Evolutionary conservation across 805 yeast genomes (phyloP).

Genomic region (Pichia pseudocactophila): DNA sequence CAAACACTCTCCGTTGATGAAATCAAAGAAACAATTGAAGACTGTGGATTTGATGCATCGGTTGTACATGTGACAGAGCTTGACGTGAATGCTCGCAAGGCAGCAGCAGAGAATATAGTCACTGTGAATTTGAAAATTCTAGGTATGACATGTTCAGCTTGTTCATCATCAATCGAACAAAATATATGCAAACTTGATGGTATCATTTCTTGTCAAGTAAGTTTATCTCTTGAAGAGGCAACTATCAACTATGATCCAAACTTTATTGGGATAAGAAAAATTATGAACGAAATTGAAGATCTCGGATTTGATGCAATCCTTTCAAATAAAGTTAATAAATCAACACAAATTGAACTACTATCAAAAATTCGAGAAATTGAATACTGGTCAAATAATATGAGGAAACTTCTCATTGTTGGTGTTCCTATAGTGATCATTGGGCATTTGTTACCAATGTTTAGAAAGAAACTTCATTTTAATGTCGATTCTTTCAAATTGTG

Average conservation of each 20-base stretch:
- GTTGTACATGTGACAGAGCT: constrained; percentile 32
- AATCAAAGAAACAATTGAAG: constrained; percentile 37
- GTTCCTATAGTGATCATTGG: constrained; percentile 49
- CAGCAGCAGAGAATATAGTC: constrained; percentile 1
- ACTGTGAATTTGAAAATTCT: constrained; percentile 29
- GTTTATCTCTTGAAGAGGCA: constrained; percentile 47
- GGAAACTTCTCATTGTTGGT: constrained; percentile 47
- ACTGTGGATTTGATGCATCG: constrained; percentile 38
- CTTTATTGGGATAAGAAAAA: constrained; percentile 51
- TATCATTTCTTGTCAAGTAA: constrained; percentile 39
- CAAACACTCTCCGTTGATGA: constrained; percentile 21
- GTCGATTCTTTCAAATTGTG: constrained; percentile 15
- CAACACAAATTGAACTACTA: constrained; percentile 61
- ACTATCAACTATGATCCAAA: constrained; percentile 42
- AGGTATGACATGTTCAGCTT: constrained; percentile 58
- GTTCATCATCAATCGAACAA: constrained; percentile 41
- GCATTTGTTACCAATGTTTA: constrained; percentile 38
- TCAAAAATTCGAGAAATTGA: constrained; percentile 62
- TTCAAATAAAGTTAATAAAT: constrained; percentile 42
- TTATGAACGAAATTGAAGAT: constrained; percentile 45
- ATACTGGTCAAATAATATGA: constrained; percentile 56
- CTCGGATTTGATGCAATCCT: constrained; percentile 46
- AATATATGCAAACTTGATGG: constrained; percentile 40
- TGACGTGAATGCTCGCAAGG: neutral
- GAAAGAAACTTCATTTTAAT: constrained; percentile 15